Evolutionary conservation across 805 yeast genomes (phyloP).

Genomic region (Kuraishia molischiana): DNA sequence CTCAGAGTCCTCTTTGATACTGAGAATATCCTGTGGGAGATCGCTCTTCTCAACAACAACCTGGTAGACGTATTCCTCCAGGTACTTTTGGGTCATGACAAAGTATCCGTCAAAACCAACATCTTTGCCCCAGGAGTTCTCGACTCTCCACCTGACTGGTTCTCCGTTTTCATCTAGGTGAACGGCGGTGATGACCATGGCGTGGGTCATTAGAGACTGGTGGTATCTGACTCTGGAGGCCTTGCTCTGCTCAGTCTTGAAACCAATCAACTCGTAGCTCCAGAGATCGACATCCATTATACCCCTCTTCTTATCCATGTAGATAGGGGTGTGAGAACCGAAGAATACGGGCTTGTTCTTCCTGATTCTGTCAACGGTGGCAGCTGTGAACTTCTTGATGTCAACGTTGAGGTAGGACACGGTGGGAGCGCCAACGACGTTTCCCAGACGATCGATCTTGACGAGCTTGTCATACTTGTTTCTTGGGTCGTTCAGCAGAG

Average conservation of each 20-base stretch:
- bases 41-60: slow-evolving; percentile 50
- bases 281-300: slow-evolving; percentile 63
- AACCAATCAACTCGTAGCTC: slow-evolving; percentile 49
- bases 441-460: slow-evolving; percentile 67
- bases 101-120: slow-evolving; percentile 60
- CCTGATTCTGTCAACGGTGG: slow-evolving; percentile 39
- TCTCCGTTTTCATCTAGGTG: slow-evolving; percentile 55
- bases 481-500: slow-evolving; percentile 78
- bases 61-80: slow-evolving; percentile 68
- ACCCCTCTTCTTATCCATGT: slow-evolving; percentile 52
- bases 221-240: slow-evolving; percentile 61
- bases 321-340: slow-evolving; percentile 85
- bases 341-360: slow-evolving; percentile 75
- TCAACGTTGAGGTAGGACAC: slow-evolving; percentile 44
- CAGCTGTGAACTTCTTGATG: neutral
- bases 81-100: slow-evolving; percentile 65
- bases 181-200: slow-evolving; percentile 79
- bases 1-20: slow-evolving; percentile 27
- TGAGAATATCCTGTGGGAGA: slow-evolving; percentile 27
- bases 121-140: slow-evolving; percentile 71
- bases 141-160: slow-evolving; percentile 64
- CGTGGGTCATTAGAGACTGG: slow-evolving; percentile 80
- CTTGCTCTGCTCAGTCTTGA: slow-evolving; percentile 44
- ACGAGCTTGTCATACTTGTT: slow-evolving; percentile 54
- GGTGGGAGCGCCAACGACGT: slow-evolving; percentile 59